Percentiles rank a stretch among this genome's conserved stretches.
Evolutionary conservation across 805 yeast genomes (phyloP).

Genomic region (Diddensiella caesifluorescens): DNA sequence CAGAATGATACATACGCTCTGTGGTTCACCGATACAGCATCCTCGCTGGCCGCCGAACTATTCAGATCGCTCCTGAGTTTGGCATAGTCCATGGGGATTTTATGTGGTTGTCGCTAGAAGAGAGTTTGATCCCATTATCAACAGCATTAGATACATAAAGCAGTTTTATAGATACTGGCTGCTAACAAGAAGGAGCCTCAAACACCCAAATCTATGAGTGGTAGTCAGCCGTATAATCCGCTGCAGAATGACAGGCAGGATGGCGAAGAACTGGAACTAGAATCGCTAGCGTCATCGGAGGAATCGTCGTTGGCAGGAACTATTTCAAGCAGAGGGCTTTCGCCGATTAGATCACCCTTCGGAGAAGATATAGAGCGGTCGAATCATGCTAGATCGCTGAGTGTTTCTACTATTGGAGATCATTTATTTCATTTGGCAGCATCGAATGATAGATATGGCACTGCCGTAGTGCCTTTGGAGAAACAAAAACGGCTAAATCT

Average conservation of each 20-base stretch:
- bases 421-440: constrained; percentile 27
- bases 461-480: constrained; percentile 25
- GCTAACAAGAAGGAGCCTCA: neutral
- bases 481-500: constrained; percentile 27
- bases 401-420: constrained; percentile 28
- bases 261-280: constrained; percentile 25
- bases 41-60: constrained; percentile 15
- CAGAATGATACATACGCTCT: constrained; percentile 29
- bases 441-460: constrained; percentile 16
- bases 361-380: constrained; percentile 16
- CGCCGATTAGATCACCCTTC: constrained; percentile 23
- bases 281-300: constrained; percentile 31
- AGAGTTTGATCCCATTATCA: no score
- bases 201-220: neutral
- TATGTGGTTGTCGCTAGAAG: no score
- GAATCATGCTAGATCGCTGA: constrained; percentile 15
- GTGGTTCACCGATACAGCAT: constrained; percentile 37
- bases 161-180: neutral
- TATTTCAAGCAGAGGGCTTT: constrained; percentile 19
- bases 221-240: neutral
- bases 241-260: neutral
- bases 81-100: constrained; percentile 16
- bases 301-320: constrained; percentile 14
- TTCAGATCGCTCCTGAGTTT: constrained; percentile 12
- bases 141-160: neutral